Percentiles rank a stretch among this genome's conserved stretches.
phyloP scores from a whole-genome alignment of 352 stramenopile species.

The Thalassiosira allenii region DNA sequence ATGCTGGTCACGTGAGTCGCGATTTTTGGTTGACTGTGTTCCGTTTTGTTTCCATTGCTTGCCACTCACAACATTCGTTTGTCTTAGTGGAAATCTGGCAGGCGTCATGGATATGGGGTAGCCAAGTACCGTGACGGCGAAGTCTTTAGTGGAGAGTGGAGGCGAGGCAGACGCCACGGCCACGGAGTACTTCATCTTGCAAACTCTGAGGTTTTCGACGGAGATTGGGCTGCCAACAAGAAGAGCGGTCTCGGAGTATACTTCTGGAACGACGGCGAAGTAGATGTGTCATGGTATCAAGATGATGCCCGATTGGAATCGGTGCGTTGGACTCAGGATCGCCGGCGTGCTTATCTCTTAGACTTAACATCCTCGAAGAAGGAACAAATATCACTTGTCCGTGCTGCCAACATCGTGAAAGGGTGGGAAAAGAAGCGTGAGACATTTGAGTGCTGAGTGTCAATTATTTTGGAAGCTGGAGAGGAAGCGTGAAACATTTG shows the following conservation, averaged over 20 bases:
- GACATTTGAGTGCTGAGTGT: constrained; percentile 15
- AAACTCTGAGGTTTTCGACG: constrained; percentile 65
- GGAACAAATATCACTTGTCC: constrained; percentile 45
- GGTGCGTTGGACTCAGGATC: constrained; percentile 59
- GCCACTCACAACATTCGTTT: too few relatives aligned
- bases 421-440: constrained; percentile 40
- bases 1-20: too few relatives aligned
- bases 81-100: constrained; percentile 59
- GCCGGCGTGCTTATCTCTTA: constrained; percentile 36
- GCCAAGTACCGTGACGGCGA: constrained; percentile 59
- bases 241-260: constrained; percentile 61
- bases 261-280: constrained; percentile 59
- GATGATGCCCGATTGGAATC: constrained; percentile 55
- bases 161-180: constrained; percentile 51
- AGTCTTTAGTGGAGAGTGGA: constrained; percentile 57
- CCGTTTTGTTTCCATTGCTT: too few relatives aligned
- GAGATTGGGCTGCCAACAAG: constrained; percentile 50
- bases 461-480: too few relatives aligned
- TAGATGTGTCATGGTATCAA: constrained; percentile 59
- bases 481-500: constrained; percentile 15
- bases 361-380: constrained; percentile 49
- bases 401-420: constrained; percentile 42
- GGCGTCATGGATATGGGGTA: constrained; percentile 52
- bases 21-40: too few relatives aligned
- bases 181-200: constrained; percentile 53